Evolutionary conservation across 2,329 filamentous ascomycete genomes (phyloP).

Genomic region (Aspergillus quadricinctus): DNA sequence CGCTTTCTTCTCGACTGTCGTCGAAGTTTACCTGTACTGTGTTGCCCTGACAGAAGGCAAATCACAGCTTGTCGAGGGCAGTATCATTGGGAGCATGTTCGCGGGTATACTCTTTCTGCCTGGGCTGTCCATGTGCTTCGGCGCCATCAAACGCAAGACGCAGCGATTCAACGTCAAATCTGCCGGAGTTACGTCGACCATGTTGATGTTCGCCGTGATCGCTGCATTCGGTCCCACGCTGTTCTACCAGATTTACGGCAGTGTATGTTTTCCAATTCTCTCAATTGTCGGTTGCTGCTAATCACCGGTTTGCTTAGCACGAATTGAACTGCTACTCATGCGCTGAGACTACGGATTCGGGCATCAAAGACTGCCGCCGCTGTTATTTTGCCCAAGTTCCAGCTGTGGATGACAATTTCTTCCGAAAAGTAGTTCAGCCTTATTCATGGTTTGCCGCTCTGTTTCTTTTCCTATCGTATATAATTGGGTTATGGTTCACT

Average conservation of each 20-base stretch:
- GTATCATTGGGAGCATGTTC: constrained; percentile 96
- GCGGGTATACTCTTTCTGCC: constrained; percentile 92
- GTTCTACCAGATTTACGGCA: constrained; percentile 98
- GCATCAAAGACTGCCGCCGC: constrained; percentile 68
- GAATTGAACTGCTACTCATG: constrained; percentile 78
- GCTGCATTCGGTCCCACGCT: constrained; percentile 92
- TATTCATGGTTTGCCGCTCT: constrained; percentile 87
- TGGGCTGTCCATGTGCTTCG: constrained; percentile 97
- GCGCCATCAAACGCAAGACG: constrained; percentile 94
- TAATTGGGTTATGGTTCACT: constrained; percentile 93
- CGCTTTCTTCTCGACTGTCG: constrained; percentile 94
- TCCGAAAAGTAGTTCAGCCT: constrained; percentile 81
- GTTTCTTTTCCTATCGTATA: constrained; percentile 84
- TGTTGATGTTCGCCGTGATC: constrained; percentile 94
- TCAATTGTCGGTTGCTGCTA: constrained; percentile 2
- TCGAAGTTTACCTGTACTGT: constrained; percentile 97
- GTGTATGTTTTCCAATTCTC: constrained; percentile 48
- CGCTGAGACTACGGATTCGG: constrained; percentile 47
- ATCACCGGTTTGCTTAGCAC: constrained; percentile 55
- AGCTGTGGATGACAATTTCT: constrained; percentile 81
- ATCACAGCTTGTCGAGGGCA: constrained; percentile 87
- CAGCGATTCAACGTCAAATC: constrained; percentile 97
- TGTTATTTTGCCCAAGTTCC: constrained; percentile 92
- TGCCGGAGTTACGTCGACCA: constrained; percentile 93
- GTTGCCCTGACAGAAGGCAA: constrained; percentile 91